Base-by-base conservation (phyloP, 129 eudicot species). In the Flaveria linearis region DNA sequence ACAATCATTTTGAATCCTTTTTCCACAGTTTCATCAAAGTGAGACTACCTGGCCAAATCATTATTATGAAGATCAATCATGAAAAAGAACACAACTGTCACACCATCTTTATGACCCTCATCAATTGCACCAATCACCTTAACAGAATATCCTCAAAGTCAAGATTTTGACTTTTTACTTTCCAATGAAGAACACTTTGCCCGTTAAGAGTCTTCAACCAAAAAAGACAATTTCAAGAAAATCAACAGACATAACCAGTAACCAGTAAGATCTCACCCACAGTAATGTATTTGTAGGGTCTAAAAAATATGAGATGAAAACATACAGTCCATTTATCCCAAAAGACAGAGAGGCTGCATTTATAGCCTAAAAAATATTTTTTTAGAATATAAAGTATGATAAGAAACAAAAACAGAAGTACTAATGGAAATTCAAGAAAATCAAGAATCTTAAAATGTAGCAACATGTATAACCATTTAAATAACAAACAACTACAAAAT, bases 401-500 rank as follows among this genome's bases (percentile, higher is more conserved):
- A 36, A 36, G 41, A 36, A 36, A 36, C 41, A 36, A 36, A 36
- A 36, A 36, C 39, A 33, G 4, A 4, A 33, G 7, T 4, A 33
- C 41, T 36, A 36, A 36, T 36, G 41, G 7, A 36, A 36, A 36
- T 36, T 36, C 41, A 36, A 36, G 36, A 73, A 10, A 20, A 80
- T 13, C 60, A 66, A 73, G 58, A 66, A 72, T 49, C 78, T 52
- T 72, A 45, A 50, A 80, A 80, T 56, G 46, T 64, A 80, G 69
- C 75, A 73, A n/a, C 71, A 56, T 72, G 56, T 56, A 62, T 61
- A 78, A 41, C 84, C 78, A 63, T 73, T 63, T 47, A 64, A 46
- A 80, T 62, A 70, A 79, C 73, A 72, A 63, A 78, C 67, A 78
- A 76, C 52, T 79, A 84, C 53, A 84, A 72, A 72, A 74, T 80